A percentile compares a stretch with the other conserved stretches of the same genome.
Conservation (phyloP, 345 rosid genomes). For the Raphanus sativus region DNA sequence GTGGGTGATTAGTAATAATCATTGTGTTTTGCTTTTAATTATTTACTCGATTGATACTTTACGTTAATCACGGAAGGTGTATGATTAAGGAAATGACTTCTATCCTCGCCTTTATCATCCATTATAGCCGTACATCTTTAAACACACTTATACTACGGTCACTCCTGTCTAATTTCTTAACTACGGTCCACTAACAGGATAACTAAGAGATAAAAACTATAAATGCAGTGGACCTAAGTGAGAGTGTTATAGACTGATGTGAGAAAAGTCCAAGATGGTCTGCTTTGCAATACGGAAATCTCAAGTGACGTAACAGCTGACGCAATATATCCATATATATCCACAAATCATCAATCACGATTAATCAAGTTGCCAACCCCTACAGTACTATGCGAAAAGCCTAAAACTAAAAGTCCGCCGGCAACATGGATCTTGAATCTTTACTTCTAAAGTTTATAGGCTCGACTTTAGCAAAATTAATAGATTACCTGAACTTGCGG, state of each 20-base stretch:
- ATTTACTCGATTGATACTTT: slow-evolving; percentile 6
- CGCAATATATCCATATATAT: slow-evolving; percentile 1
- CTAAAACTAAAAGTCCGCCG: background rate
- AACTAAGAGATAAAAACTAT: background rate
- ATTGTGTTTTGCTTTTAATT: slow-evolving; percentile 17
- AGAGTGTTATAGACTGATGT: slow-evolving; percentile 10
- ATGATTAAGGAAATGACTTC: slow-evolving; percentile 11
- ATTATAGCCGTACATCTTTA: background rate
- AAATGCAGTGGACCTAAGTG: slow-evolving; percentile 19
- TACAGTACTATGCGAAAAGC: background rate
- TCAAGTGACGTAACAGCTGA: slow-evolving; percentile 29
- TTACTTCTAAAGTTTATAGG: background rate
- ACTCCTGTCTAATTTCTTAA: background rate
- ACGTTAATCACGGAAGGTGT: slow-evolving; percentile 28
- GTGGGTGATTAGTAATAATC: slow-evolving; percentile 22
- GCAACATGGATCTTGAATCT: slow-evolving; percentile 4
- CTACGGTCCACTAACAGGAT: slow-evolving; percentile 12
- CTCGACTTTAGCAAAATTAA: background rate
- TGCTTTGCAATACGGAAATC: slow-evolving; percentile 29
- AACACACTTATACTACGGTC: background rate
- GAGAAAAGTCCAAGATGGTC: slow-evolving; percentile 36
- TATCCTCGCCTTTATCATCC: background rate
- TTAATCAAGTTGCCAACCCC: background rate
- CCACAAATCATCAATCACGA: background rate
- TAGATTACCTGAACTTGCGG: background rate